Evolutionary conservation across 176 grass and related monocot genomes (phyloP).

Genomic region (Aegilops tauschii): DNA sequence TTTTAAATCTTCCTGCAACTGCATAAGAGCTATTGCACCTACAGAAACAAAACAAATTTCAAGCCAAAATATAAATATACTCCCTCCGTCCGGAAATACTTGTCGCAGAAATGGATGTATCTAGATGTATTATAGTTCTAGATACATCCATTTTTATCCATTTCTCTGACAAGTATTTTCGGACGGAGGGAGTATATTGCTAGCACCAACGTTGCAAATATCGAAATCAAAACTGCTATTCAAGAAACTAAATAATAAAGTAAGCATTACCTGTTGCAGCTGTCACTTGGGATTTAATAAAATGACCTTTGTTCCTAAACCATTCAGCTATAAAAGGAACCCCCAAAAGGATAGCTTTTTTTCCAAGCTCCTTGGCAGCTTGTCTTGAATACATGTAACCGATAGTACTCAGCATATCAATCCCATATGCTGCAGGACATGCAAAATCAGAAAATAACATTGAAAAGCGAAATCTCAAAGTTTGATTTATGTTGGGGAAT

Average conservation of each 20-base stretch:
- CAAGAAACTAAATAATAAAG: not conserved
- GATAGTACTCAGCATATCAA: constrained; percentile 88
- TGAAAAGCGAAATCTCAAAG: not conserved
- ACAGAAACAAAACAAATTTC: constrained; percentile 14
- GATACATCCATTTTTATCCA: too few relatives aligned
- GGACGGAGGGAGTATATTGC: not conserved
- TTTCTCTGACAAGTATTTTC: too few relatives aligned
- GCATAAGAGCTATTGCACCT: constrained; percentile 94
- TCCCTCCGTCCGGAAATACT: too few relatives aligned
- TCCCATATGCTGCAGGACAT: constrained; percentile 69
- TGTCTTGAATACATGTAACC: constrained; percentile 92
- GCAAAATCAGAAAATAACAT: constrained; percentile 9
- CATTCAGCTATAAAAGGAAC: constrained; percentile 94
- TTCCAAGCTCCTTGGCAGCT: constrained; percentile 90
- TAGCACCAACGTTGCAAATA: not conserved
- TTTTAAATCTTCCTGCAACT: constrained; percentile 87
- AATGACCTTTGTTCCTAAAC: constrained; percentile 97
- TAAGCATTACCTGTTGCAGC: constrained; percentile 66
- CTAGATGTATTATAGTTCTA: too few relatives aligned
- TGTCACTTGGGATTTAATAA: constrained; percentile 91
- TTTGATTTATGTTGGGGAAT: not conserved
- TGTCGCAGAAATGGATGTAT: too few relatives aligned
- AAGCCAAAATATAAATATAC: not conserved
- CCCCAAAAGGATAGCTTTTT: constrained; percentile 82
- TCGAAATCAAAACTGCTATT: not conserved